Evolutionary conservation across 352 stramenopile genomes (phyloP).

Genomic region (Phytophthora lateralis): DNA sequence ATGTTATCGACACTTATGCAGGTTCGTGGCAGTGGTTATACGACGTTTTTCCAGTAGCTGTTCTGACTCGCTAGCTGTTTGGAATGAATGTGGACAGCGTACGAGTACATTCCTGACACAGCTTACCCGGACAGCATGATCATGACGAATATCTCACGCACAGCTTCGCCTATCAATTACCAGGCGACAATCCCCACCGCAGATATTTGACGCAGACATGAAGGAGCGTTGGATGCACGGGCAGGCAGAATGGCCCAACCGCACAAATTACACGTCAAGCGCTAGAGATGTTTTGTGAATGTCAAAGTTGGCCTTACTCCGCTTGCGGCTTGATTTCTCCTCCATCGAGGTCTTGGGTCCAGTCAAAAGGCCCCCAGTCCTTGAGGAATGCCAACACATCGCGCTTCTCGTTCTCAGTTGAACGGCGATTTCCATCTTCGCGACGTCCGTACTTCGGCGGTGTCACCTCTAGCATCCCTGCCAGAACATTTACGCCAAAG

Average conservation of each 20-base stretch:
- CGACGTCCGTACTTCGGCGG: slow-evolving; percentile 66
- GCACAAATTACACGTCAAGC: slow-evolving; percentile 16
- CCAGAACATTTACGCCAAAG: slow-evolving; percentile 81
- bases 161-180: slow-evolving; percentile 61
- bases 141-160: slow-evolving; percentile 42
- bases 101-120: slow-evolving; percentile 83
- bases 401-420: slow-evolving; percentile 63
- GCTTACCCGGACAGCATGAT: slow-evolving; percentile 50
- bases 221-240: neutral
- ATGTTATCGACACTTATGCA: slow-evolving; percentile 86
- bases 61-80: neutral
- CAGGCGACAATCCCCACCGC: slow-evolving; percentile 61
- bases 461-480: slow-evolving; percentile 75
- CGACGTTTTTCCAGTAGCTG: neutral
- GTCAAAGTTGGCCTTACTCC: neutral
- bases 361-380: slow-evolving; percentile 75
- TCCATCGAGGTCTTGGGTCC: slow-evolving; percentile 75
- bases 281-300: slow-evolving; percentile 7
- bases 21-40: slow-evolving; percentile 38
- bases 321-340: slow-evolving; percentile 45
- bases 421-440: slow-evolving; percentile 36
- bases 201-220: slow-evolving; percentile 50
- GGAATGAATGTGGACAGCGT: slow-evolving; percentile 41
- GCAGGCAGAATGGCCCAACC: slow-evolving; percentile 4
- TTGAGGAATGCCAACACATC: slow-evolving; percentile 68